phyloP scores from a whole-genome alignment of 176 grass and related monocot species.

The Pontederia crassipes region DNA sequence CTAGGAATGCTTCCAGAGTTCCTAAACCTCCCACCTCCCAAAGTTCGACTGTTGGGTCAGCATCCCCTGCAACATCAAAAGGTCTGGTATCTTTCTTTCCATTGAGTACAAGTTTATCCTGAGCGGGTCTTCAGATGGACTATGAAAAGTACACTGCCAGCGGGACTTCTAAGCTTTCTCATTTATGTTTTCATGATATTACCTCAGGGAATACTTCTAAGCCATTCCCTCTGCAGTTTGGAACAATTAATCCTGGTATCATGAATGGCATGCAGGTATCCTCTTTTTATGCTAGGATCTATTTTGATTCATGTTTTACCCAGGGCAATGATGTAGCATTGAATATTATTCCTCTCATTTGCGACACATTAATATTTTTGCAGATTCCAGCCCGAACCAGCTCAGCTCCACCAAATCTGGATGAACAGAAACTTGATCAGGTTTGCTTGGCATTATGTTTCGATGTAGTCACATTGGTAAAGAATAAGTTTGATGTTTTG shows the following conservation, averaged over 20 bases:
- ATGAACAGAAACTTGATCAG: constrained; percentile 89
- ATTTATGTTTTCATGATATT: neutral
- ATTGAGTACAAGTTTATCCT: neutral
- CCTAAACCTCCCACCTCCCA: constrained; percentile 36
- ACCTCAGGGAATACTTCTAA: constrained; percentile 38
- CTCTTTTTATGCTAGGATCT: constrained; percentile 3
- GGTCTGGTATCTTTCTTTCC: constrained; percentile 16
- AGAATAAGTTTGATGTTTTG: neutral
- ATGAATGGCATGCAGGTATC: constrained; percentile 68
- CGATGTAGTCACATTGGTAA: neutral
- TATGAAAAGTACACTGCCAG: no score
- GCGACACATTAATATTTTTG: constrained; percentile 6
- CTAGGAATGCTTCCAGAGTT: constrained; percentile 39
- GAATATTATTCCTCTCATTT: neutral
- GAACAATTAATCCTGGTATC: constrained; percentile 52
- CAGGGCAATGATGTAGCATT: constrained; percentile 11
- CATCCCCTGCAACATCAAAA: constrained; percentile 30
- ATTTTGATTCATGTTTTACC: constrained; percentile 3
- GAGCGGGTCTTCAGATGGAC: no score
- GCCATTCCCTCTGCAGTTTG: constrained; percentile 70
- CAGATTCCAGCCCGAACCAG: constrained; percentile 94
- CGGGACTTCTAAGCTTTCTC: no score
- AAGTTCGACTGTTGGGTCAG: constrained; percentile 10
- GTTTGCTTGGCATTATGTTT: constrained; percentile 20
- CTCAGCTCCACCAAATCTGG: constrained; percentile 96